Percentiles rank a stretch among this genome's conserved stretches.
Conservation (phyloP, 192 early-diverging fungal species). For the Entophlyctis luteolus region DNA sequence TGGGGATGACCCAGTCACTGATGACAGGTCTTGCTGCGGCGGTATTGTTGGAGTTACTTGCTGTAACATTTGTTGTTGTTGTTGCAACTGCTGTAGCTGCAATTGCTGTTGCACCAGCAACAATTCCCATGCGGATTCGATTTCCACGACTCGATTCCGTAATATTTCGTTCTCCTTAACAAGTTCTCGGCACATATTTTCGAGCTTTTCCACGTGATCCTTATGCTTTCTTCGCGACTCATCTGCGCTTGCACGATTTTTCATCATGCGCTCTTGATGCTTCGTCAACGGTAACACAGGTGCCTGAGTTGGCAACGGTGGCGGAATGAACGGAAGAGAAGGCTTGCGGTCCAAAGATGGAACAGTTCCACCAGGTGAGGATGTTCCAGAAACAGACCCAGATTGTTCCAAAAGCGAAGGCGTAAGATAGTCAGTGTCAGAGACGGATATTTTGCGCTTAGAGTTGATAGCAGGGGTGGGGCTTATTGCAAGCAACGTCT, state of each 20-base stretch:
- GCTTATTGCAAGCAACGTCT: too few species aligned
- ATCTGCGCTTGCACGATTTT: conserved; percentile 86
- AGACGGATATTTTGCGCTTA: conserved; percentile 7
- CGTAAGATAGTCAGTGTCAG: conserved; percentile 26
- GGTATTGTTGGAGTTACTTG: too few species aligned
- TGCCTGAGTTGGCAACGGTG: too few species aligned
- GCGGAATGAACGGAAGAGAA: conserved; percentile 36
- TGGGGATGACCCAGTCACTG: background rate
- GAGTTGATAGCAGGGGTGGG: too few species aligned
- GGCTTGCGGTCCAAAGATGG: too few species aligned
- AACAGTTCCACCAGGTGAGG: conserved; percentile 6
- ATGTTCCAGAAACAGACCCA: background rate
- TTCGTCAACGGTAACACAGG: too few species aligned
- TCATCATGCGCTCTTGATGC: conserved; percentile 81
- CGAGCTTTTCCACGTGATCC: conserved; percentile 72
- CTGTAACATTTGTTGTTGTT: too few species aligned
- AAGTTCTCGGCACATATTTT: conserved; percentile 53
- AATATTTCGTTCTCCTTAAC: conserved; percentile 43
- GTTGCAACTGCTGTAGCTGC: too few species aligned
- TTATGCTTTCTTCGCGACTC: conserved; percentile 85
- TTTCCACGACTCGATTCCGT: conserved; percentile 34
- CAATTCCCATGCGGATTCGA: conserved; percentile 30
- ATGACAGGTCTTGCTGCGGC: background rate
- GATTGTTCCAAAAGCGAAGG: conserved; percentile 13
- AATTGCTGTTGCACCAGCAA: conserved; percentile 2